phyloP scores from a whole-genome alignment of 148 eudicot species.

The Fagopyrum homotropicum region DNA sequence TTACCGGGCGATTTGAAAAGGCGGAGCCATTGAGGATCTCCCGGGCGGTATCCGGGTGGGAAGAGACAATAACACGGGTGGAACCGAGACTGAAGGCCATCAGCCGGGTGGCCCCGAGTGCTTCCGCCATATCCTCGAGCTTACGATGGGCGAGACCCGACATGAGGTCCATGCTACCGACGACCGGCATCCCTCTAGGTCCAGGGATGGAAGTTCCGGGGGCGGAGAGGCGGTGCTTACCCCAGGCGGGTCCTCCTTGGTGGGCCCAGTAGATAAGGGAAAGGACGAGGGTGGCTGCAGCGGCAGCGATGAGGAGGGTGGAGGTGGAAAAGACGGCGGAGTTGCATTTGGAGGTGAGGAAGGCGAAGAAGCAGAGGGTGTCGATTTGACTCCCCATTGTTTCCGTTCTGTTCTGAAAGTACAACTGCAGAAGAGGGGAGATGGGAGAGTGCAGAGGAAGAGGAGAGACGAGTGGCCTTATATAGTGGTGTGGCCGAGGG shows the following conservation, averaged over 20 bases:
- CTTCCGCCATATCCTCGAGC: constrained; percentile 36
- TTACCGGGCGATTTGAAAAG: constrained; percentile 67
- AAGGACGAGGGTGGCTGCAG: neutral
- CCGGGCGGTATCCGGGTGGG: constrained; percentile 56
- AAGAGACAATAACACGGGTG: constrained; percentile 54
- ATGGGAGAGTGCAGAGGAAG: neutral
- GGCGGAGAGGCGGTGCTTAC: constrained; percentile 26
- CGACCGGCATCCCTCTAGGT: constrained; percentile 52
- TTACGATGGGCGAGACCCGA: constrained; percentile 61
- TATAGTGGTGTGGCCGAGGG: neutral
- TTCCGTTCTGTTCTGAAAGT: too few relatives aligned
- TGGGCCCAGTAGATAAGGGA: constrained; percentile 48
- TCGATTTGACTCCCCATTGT: constrained; percentile 16
- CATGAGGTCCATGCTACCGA: constrained; percentile 62
- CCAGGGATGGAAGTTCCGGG: constrained; percentile 27
- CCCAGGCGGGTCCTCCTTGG: constrained; percentile 87
- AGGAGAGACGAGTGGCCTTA: neutral
- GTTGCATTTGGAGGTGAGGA: constrained; percentile 48
- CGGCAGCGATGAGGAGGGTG: neutral
- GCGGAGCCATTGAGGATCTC: constrained; percentile 55
- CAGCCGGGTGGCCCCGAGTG: constrained; percentile 34
- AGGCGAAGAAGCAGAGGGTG: constrained; percentile 51
- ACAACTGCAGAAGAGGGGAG: neutral
- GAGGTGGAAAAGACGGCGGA: neutral
- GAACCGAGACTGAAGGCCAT: constrained; percentile 75